Base-by-base conservation (phyloP, 2,329 filamentous ascomycete genomes). In the Elsinoe batatas region DNA sequence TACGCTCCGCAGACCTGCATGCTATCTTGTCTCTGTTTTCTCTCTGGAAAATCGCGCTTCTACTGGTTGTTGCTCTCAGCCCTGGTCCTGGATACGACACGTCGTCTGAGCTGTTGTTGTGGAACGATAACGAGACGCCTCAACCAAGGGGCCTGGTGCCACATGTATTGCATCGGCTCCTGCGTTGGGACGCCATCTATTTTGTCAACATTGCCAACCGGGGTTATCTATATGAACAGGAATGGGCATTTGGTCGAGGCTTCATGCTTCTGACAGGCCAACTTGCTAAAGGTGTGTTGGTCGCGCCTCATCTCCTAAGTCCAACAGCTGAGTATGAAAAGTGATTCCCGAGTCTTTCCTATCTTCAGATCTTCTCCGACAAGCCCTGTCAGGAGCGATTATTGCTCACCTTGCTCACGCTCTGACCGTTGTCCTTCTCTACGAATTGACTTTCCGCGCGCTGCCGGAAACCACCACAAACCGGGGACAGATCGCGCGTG, bases 181-280 rank as follows among this genome's bases (percentile, higher is more conserved):
- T 83, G 5, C 78, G 87, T 67, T 94, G 88, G 88, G 88, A 94
- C 68, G 85, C 84, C 32, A 75, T 94, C 61, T 93, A 91, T 68
- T 91, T 84, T 64, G 73, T 84, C 57, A 77, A 82, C 61, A 68
- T 75, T 43, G 80, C 86, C 3, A 75, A 75, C 40, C 74, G 79
- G 10, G 86, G 85, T 33, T 83, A 88, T 62, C 56, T 83, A 10
- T 86, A 82, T 67, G 88, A 94, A 71, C 88, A 93, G 71, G 86
- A 91, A 69, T 93, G 87, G 87, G 88, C 88, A 0, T 93, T 91
- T 71, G 84, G 84, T 36, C 79, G 76, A 70, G 73, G 74, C 8
- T 78, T 79, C 58, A 73, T 78, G 10, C 69, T 66, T 57, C 53
- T 78, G 6, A 64, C 80, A 10, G 64, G 68, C 61, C 64, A 56